These are phyloP conservation scores for Clohesyomyces aquaticus DNA, from an alignment of 495 filamentous ascomycete genomes.

Conservation along the genomic window DNA sequence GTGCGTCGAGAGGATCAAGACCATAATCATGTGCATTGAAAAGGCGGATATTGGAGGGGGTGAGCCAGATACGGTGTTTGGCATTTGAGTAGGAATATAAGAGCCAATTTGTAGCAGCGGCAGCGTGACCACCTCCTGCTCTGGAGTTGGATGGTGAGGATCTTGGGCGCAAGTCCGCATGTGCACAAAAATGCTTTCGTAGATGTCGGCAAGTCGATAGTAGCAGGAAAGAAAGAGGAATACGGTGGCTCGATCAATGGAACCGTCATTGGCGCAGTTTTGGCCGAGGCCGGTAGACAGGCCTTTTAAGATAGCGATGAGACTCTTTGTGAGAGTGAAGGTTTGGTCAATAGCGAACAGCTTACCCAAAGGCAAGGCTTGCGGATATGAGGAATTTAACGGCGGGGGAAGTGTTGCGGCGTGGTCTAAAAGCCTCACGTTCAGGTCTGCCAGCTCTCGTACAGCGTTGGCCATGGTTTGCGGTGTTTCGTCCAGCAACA, in stretches of 20 bases:
- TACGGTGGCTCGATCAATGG: neutral
- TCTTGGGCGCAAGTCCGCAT: neutral
- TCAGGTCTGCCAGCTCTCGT: neutral
- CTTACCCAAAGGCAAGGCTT: neutral
- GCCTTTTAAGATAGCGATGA: neutral
- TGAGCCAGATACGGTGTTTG: no score
- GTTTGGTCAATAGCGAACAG: constrained; percentile 1
- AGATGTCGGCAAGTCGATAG: neutral
- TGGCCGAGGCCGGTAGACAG: neutral
- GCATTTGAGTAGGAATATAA: neutral
- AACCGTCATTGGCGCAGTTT: neutral
- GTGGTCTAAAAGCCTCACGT: neutral
- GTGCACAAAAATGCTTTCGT: neutral
- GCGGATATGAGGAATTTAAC: no score
- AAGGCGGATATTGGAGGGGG: neutral
- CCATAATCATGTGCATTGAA: neutral
- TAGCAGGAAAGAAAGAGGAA: neutral
- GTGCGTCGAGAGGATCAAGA: neutral
- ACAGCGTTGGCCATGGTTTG: neutral
- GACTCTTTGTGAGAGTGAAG: neutral
- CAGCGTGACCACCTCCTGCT: neutral
- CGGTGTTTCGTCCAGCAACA: neutral
- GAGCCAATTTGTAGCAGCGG: neutral
- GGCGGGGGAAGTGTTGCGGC: neutral
- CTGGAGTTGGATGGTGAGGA: neutral